These are phyloP conservation scores for Beverwykella pulmonaria DNA, from an alignment of 495 filamentous ascomycete genomes.

Conservation along the genomic window DNA sequence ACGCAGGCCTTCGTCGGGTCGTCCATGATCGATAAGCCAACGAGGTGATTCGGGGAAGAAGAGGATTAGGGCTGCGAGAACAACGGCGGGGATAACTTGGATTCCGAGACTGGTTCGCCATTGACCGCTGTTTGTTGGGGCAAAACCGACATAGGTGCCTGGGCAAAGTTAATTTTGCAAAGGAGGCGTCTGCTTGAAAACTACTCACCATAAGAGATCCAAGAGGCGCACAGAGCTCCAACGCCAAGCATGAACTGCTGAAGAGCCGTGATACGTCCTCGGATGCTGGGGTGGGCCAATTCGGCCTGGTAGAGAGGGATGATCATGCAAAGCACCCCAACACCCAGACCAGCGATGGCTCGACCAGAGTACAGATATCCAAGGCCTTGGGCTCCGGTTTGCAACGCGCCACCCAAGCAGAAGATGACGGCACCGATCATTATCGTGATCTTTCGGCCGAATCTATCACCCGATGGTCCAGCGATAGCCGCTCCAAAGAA, in stretches of 20 bases:
- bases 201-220: constrained; percentile 41
- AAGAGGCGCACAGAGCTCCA: constrained; percentile 49
- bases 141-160: constrained; percentile 43
- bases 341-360: constrained; percentile 43
- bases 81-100: constrained; percentile 59
- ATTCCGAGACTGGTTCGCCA: constrained; percentile 62
- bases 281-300: constrained; percentile 49
- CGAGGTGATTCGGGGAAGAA: constrained; percentile 61
- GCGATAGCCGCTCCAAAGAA: constrained; percentile 59
- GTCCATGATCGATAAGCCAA: constrained; percentile 63
- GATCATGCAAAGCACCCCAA: constrained; percentile 54
- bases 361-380: constrained; percentile 45
- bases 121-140: constrained; percentile 48
- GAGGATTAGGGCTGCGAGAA: constrained; percentile 59
- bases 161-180: not conserved
- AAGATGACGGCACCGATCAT: constrained; percentile 47
- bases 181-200: not conserved
- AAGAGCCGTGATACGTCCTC: constrained; percentile 56
- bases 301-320: constrained; percentile 54
- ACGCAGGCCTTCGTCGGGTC: constrained; percentile 55
- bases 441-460: constrained; percentile 55
- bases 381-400: constrained; percentile 46
- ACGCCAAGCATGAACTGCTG: constrained; percentile 66
- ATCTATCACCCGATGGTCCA: constrained; percentile 51
- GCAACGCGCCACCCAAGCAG: constrained; percentile 45